Evolutionary conservation across 306 rosid species (phyloP), one percentile per base, ranked within the genome.

Genomic region (Pyrus communis): DNA sequence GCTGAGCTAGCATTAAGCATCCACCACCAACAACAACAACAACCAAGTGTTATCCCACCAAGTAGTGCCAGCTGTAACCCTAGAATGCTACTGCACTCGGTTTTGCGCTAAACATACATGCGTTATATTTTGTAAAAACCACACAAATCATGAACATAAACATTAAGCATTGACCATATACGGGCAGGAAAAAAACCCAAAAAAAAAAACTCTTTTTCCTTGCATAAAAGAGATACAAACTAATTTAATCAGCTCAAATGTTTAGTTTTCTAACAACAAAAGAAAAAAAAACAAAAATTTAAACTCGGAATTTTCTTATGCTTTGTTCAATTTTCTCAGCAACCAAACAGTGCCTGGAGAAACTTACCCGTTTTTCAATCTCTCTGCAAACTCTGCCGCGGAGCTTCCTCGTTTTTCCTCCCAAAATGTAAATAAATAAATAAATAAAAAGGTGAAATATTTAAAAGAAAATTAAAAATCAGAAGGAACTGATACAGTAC

Each of bases 291-390:
- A 33, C 38, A 51, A 30, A 25, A 49, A 31, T 0, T 0, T 45
- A 11, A 5, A 57, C 40, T 54, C 42, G 9, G 51, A 21, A n/a
- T 67, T 31, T 31, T 64, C 21, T 43, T 40, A n/a, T 11, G 62
- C 18, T 18, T 25, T 60, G 4, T 13, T 60, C 45, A 55, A 49
- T 40, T 67, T 76, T 81, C 76, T 27, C 35, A 42, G 73, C 61
- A 68, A 69, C 82, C 85, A 82, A 82, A 71, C 78, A 72, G 51
- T 40, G 38, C 35, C 46, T 2, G 58, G 6, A 60, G 46, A 67
- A 63, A 76, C 80, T 76, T 66, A 82, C 88, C 60, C 65, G 21
- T 49, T 15, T 43, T 57, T 59, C 70, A 46, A 46, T 40, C 66
- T 65, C 76, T 58, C 70, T 43, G 46, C 4, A 46, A 62, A 75